Evolutionary conservation across 2,329 filamentous ascomycete species (phyloP).

Genomic region (Colletotrichum trifolii): DNA sequence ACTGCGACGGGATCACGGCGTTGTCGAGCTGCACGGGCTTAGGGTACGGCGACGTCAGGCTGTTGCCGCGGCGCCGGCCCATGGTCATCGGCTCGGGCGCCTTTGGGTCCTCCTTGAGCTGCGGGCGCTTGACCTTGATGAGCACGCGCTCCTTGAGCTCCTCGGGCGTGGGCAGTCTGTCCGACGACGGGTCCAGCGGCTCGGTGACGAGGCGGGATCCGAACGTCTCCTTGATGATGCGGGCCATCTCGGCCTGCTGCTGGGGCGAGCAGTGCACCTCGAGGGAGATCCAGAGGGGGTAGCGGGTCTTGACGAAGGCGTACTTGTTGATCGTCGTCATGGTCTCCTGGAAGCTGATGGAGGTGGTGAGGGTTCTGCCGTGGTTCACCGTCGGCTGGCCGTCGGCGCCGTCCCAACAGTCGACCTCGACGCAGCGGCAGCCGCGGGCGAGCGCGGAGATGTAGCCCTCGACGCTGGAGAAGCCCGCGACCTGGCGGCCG

Average conservation of each 20-base stretch:
- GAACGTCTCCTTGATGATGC: constrained; percentile 88
- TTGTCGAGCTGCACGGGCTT: constrained; percentile 72
- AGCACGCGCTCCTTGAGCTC: constrained; percentile 86
- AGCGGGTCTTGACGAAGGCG: constrained; percentile 87
- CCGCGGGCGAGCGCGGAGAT: constrained; percentile 88
- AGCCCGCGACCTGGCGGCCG: constrained; percentile 88
- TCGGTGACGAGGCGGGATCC: constrained; percentile 82
- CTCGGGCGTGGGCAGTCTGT: constrained; percentile 84
- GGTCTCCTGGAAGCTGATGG: constrained; percentile 90
- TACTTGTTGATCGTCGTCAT: constrained; percentile 95
- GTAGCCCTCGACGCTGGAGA: constrained; percentile 95
- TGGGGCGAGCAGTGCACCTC: constrained; percentile 90
- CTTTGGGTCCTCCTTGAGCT: constrained; percentile 53
- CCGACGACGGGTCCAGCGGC: constrained; percentile 75
- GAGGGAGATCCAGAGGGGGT: constrained; percentile 92
- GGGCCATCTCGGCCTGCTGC: constrained; percentile 89
- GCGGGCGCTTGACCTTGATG: constrained; percentile 88
- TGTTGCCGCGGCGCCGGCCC: constrained; percentile 70
- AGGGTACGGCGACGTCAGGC: constrained; percentile 81
- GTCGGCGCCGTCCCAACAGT: constrained; percentile 95
- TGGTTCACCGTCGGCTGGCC: constrained; percentile 91
- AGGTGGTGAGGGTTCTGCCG: constrained; percentile 87
- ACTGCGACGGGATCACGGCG: constrained; percentile 60
- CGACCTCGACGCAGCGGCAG: constrained; percentile 95
- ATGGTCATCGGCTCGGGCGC: constrained; percentile 42